These are phyloP conservation scores for Leccinum arenicola DNA, from an alignment of 768 basidiomycete genomes.

Conservation along the genomic window DNA sequence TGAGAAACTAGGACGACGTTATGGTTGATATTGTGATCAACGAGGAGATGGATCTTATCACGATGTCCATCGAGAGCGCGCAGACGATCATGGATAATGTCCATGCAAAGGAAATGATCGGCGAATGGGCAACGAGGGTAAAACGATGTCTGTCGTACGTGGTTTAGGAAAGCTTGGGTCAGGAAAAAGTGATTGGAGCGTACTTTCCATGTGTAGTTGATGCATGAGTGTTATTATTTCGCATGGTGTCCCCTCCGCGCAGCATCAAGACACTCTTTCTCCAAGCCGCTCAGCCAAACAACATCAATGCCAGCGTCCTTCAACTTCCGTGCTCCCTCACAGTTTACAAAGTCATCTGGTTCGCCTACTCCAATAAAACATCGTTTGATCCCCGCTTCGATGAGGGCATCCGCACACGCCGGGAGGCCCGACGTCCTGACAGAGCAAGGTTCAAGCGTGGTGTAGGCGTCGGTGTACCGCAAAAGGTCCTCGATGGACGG, in stretches of 20 bases:
- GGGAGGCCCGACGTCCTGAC: conserved; percentile 81
- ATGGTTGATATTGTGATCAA: conserved; percentile 33
- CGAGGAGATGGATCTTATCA: conserved; percentile 14
- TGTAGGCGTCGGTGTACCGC: conserved; percentile 73
- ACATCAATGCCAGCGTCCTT: conserved; percentile 71
- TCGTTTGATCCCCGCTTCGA: conserved; percentile 62
- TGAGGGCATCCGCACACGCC: conserved; percentile 83
- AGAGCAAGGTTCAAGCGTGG: conserved; percentile 96
- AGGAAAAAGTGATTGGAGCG: not conserved
- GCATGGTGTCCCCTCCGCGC: conserved; percentile 60
- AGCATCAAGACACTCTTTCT: conserved; percentile 74
- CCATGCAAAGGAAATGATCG: conserved; percentile 17
- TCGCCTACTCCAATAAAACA: conserved; percentile 91
- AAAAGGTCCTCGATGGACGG: conserved; percentile 46
- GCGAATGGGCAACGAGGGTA: conserved; percentile 21
- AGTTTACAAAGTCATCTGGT: conserved; percentile 91
- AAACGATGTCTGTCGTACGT: conserved; percentile 7
- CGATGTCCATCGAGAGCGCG: conserved; percentile 24
- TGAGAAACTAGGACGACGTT: conserved; percentile 30
- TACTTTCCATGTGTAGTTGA: conserved; percentile 1
- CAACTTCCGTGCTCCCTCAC: conserved; percentile 79
- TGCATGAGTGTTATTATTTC: not conserved
- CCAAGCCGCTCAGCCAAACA: conserved; percentile 70
- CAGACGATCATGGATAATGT: conserved; percentile 12
- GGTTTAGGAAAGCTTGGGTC: not conserved